Base-by-base conservation (phyloP, 208 protist species). In the Acanthamoeba sp. region DNA sequence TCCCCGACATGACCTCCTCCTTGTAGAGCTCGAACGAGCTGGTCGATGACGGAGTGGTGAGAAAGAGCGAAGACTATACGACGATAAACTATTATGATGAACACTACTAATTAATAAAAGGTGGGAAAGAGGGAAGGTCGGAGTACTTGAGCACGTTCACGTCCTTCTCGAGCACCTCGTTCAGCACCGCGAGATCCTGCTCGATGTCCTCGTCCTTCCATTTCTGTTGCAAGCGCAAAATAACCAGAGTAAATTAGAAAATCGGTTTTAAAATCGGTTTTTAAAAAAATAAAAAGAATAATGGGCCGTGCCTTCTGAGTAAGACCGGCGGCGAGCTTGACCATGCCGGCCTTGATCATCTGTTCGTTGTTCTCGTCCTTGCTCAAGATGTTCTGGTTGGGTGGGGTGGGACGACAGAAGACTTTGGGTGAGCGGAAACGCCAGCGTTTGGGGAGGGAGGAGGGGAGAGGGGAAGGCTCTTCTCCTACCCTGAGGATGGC, bases 131-230 rank as follows among this genome's bases (percentile, higher is more conserved):
- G 27, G 2, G n/a, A 29, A 22, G 40, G 48, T 62, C 45, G 45
- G 22, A 6, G 62, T 93, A 96, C 94, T 91, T 97, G 40, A 97
- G 87, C 3, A 62, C 91, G 48, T 80, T 62, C 29, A 95, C 76
- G 85, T 96, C 80, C 34, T 90, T 64, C 14, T 94, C 55, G 12
- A 97, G 78, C 27, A 24, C 48, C 24, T 95, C 89, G 38, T 71
- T 45, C 24, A 98, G 55, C 14, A 66, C 24, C 1, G 93, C 52
- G 7, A 97, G 22, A 66, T 98, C 96, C n/a, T 66, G 57, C 32
- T 59, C 66, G 32, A 97, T 95, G 76, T 97, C 96, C 85, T 96
- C 94, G 94, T 97, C 96, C 29, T 91, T 93, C 90, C 90, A 96
- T 89, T 95, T 96, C 64, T 85, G 71, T 36, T n/a, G n/a, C n/a